Base-by-base conservation (phyloP, 1,139 yeast species). In the Scheffersomyces stambukii region DNA sequence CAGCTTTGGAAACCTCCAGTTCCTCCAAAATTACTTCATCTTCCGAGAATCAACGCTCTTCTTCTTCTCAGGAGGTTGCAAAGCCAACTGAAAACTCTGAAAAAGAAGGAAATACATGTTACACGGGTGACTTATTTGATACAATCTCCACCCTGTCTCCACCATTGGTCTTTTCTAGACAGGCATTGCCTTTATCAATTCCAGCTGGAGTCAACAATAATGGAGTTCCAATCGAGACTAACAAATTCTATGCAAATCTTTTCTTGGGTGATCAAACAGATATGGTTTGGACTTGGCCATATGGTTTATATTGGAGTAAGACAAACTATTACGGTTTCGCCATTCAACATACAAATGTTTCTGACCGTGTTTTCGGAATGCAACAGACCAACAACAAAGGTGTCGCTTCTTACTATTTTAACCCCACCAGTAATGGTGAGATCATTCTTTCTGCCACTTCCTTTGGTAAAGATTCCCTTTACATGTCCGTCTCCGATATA, bases 241-340 rank as follows among this genome's bases (percentile, higher is more conserved):
- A 88, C 59, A 85, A 86, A 51, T 88, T 85, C 54, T 86, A 82
- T 51, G 81, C 84, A 7, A 88, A 88, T 54, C 59, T 86, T 50
- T 58, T 85, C 36, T 69, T 88, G 14, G 91, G 69, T 1, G 58
- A 60, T 23, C 91, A 83, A 48, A 70, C 72, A 8, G 57, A 73
- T 31, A 81, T 64, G 43, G 72, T 80, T 4, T 85, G 84, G 80
- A 75, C 94, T 2, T 88, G 81, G 45, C 96, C 96, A 2, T 86
- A 84, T 48, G 77, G 86, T 2, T 55, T 86, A 24, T 84, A 85
- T 79, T 77, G 71, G 67, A 46, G 46, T 16, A 63, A 61, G 16
- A 18, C 24, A 5, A 56, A 45, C 27, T 57, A 58, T 42, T 66
- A 63, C 46, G 91, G 89, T 4, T 58, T 86, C 28, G 94, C 81